These are phyloP conservation scores for Nakazawaea sp. DNA, from an alignment of 805 yeast species.

Conservation along the genomic window DNA sequence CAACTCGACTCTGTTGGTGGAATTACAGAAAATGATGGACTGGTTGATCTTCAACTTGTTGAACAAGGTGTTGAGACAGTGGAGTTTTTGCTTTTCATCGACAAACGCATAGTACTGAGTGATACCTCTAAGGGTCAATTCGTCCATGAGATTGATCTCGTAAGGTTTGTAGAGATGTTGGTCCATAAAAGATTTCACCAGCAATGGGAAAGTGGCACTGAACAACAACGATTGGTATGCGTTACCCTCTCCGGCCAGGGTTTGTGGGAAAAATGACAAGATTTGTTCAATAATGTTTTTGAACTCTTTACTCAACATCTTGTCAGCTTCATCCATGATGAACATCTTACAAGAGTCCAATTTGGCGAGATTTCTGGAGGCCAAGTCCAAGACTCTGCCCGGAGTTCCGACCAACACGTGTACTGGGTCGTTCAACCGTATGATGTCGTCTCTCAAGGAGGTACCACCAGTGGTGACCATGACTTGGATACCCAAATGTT, in stretches of 20 bases:
- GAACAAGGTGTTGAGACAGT: slow-evolving; percentile 91
- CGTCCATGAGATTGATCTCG: slow-evolving; percentile 97
- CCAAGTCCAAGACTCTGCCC: slow-evolving; percentile 93
- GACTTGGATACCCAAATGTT: slow-evolving; percentile 84
- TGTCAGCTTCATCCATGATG: slow-evolving; percentile 98
- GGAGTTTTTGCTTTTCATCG: slow-evolving; percentile 92
- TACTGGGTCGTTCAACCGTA: slow-evolving; percentile 88
- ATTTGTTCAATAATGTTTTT: slow-evolving; percentile 83
- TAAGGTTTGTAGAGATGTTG: slow-evolving; percentile 85
- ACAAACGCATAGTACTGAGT: slow-evolving; percentile 98
- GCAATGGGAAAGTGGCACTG: slow-evolving; percentile 93
- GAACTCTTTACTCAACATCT: slow-evolving; percentile 89
- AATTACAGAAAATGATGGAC: slow-evolving; percentile 94
- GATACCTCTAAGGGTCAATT: slow-evolving; percentile 90
- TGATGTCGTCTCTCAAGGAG: slow-evolving; percentile 83
- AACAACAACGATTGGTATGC: slow-evolving; percentile 81
- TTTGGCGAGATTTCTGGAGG: slow-evolving; percentile 82
- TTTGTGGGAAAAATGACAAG: slow-evolving; percentile 65
- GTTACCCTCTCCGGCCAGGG: slow-evolving; percentile 25
- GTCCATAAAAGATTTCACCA: slow-evolving; percentile 90
- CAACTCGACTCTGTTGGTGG: slow-evolving; percentile 92
- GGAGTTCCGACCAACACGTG: slow-evolving; percentile 97
- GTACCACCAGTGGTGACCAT: slow-evolving; percentile 99
- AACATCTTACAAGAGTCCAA: slow-evolving; percentile 80
- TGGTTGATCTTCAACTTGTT: slow-evolving; percentile 94